Conservation (phyloP, 306 rosid species). For the Cucumis hystrix region DNA sequence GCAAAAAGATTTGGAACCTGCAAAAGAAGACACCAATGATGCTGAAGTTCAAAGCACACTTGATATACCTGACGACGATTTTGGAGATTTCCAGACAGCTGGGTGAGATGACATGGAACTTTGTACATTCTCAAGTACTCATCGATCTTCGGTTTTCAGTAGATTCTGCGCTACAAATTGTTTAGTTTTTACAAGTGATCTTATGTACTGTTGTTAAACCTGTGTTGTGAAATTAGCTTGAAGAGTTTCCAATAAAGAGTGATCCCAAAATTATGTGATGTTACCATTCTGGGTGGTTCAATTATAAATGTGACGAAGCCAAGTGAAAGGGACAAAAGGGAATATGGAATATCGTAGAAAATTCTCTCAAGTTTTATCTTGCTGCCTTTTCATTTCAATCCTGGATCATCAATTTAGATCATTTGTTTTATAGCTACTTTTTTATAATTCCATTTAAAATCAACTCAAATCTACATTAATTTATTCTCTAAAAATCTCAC, state of each 20-base stretch:
- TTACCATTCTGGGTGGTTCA: background rate
- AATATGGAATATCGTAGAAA: background rate
- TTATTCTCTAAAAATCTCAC: too few relatives aligned
- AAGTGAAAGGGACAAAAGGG: background rate
- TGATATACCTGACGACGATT: conserved; percentile 67
- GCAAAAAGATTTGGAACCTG: conserved; percentile 15
- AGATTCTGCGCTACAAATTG: background rate
- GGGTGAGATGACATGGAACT: conserved; percentile 22
- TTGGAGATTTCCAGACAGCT: conserved; percentile 90
- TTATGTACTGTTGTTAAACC: background rate
- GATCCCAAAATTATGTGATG: background rate
- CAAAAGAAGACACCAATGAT: conserved; percentile 21
- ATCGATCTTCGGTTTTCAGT: background rate
- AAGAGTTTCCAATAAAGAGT: background rate
- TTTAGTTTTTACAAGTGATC: background rate
- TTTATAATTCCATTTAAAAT: too few relatives aligned
- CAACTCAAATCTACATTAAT: too few relatives aligned
- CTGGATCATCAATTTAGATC: too few relatives aligned
- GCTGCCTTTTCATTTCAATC: background rate
- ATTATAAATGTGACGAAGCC: background rate
- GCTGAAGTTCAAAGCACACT: conserved; percentile 29
- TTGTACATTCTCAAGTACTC: conserved; percentile 9
- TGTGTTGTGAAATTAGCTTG: background rate
- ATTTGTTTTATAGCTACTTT: too few relatives aligned
- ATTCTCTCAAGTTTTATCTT: background rate